Base-by-base conservation (phyloP, 768 basidiomycete genomes). In the Leccinellum rugosiceps region DNA sequence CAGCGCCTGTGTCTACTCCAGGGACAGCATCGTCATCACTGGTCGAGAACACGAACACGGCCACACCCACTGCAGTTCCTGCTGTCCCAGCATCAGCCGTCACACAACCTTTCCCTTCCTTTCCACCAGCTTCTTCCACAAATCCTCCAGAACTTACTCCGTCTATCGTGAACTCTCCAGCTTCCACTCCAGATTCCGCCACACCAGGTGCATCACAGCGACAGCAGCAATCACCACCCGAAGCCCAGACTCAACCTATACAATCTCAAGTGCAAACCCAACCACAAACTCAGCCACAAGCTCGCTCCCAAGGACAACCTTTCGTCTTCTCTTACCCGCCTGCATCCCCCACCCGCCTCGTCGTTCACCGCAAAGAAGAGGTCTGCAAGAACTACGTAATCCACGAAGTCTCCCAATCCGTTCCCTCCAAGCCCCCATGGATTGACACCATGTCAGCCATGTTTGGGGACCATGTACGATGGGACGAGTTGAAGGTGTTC, bases 391-490 rank as follows among this genome's bases (percentile, higher is more conserved):
- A 86, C 64, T 92, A 91, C 63, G 72, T 92, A 3, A 72, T 92
- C 3, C 86, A 91, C 64, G 87, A 90, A 62, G 50, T 71, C 3
- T 76, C 73, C 2, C 83, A 87, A 59, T 67, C 71, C 2, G 72
- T 78, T 23, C 75, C 74, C 5, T 70, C 72, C 1, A 70, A 83
- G 57, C 86, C 88, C 0, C 66, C 71, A 0, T 88, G 90, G 88
- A 77, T 74, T 48, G 83, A 87, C 30, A 92, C 88, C 11, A 90
- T 94, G 87, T 65, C 78, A 7, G 86, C 91, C 2, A 79, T 96
- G 76, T 92, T 98, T 63, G 94, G 95, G 2, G 78, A 88, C 51
- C 88, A 95, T 63, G 86, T 87, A 9, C 80, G 86, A 49, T 98
- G 90, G 90, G 84, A 88, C 51, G 80, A 86, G 28, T 57, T 90